Evolutionary conservation across 768 basidiomycete species (phyloP), one percentile per base, ranked within the genome.

Genomic region (Pleurotus pulmonarius): DNA sequence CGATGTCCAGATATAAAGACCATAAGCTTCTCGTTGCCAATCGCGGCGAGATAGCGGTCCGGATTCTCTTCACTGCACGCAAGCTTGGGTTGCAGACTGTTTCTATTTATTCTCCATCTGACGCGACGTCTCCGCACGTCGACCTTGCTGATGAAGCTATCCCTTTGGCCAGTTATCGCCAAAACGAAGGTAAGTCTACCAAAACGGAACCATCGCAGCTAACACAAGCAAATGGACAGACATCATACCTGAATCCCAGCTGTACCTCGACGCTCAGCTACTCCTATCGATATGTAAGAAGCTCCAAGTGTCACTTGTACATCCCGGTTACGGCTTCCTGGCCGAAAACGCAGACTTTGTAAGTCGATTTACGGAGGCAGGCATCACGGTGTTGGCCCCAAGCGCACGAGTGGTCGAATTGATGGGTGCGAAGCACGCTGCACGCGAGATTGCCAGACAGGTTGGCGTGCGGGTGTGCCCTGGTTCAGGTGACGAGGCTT

Each of bases 11-110:
- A 53, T 67, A 64, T 56, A 39, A 59, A 56, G 58, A 57, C n/a
- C 78, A 83, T 59, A 84, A 79, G 59, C 71, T 87, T 0, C 76
- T 88, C 58, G 72, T 90, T 58, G 85, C 85, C 16, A 88, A 90
- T 66, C 82, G 87, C 22, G 87, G 87, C 41, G 87, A 90, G 66
- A 88, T 89, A 51, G 86, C 86, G 7, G 73, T 83, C 12, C 81
- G 87, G 7, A 78, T 88, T 60, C 70, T 88, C 22, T 77, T 75
- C 49, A 82, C 85, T 0, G 84, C 83, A 2, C 75, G 75, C 47
- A 66, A 67, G 24, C 74, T 86, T 3, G 79, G 75, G 1, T 63
- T 90, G 22, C 65, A 62, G 3, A 85, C 83, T 0, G 63, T 87
- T n/a, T 74, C 83, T 2, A 70, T 88, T 43, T 87, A 87, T 66